phyloP scores from a whole-genome alignment of 768 basidiomycete genomes.

The Trametes punicea region DNA sequence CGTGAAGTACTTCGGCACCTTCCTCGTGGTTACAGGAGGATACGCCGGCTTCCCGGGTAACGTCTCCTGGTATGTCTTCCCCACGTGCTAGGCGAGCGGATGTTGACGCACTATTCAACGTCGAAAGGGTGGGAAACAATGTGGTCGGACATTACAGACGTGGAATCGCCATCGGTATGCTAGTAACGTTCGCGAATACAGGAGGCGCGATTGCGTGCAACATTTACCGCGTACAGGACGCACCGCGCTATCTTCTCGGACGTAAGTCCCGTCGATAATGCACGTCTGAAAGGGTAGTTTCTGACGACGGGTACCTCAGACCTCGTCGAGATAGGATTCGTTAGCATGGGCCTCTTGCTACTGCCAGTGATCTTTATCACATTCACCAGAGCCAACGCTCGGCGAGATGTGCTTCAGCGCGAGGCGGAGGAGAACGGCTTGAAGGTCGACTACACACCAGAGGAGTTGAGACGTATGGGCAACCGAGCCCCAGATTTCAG shows the following conservation, averaged over 20 bases:
- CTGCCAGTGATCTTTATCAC: conserved; percentile 45
- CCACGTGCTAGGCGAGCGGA: too few species aligned
- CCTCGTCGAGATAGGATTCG: conserved; percentile 62
- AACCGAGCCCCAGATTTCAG: conserved; percentile 63
- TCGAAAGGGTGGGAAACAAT: conserved; percentile 49
- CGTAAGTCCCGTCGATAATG: conserved; percentile 40
- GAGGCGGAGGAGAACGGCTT: conserved; percentile 23
- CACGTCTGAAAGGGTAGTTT: background rate
- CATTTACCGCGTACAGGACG: conserved; percentile 56
- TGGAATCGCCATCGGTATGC: conserved; percentile 61
- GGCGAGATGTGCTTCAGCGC: conserved; percentile 45
- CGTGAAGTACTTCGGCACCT: conserved; percentile 71
- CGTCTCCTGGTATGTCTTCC: conserved; percentile 47
- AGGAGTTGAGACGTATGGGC: conserved; percentile 42
- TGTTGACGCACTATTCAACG: background rate
- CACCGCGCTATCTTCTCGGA: conserved; percentile 59
- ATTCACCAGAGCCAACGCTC: conserved; percentile 54
- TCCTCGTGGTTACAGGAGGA: conserved; percentile 60
- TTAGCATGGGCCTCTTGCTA: conserved; percentile 57
- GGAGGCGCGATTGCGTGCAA: conserved; percentile 62
- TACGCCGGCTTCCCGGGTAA: conserved; percentile 61
- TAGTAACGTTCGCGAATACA: conserved; percentile 66
- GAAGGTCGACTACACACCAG: conserved; percentile 19
- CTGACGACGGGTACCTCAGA: conserved; percentile 34
- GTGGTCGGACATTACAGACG: conserved; percentile 69